phyloP scores from a whole-genome alignment of 2,329 filamentous ascomycete species.

The Ophiostoma himal-ulmi region DNA sequence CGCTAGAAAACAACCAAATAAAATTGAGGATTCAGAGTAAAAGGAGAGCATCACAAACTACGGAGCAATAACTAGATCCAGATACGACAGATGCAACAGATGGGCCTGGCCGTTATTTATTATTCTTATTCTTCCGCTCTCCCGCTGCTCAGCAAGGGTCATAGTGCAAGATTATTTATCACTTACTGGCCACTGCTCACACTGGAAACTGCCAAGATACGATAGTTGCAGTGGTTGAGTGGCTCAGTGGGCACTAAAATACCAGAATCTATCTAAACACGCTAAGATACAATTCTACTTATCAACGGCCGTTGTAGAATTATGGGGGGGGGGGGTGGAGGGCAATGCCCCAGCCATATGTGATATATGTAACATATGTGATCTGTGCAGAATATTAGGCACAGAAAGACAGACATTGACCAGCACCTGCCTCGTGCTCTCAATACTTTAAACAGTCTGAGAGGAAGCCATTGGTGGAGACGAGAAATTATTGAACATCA shows the following conservation, averaged over 20 bases:
- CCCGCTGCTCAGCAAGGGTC: neutral
- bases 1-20: neutral
- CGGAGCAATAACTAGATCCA: neutral
- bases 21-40: neutral
- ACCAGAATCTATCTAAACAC: neutral
- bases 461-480: neutral
- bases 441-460: neutral
- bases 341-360: too few relatives aligned
- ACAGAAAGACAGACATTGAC: too few relatives aligned
- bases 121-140: neutral
- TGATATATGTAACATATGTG: neutral
- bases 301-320: neutral
- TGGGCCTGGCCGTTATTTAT: neutral
- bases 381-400: neutral
- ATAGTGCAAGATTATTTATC: neutral
- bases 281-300: neutral
- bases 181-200: neutral
- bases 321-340: neutral
- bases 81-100: neutral
- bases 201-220: neutral
- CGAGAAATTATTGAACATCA: neutral
- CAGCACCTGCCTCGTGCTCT: neutral
- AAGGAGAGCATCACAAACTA: neutral
- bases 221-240: neutral
- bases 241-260: neutral